Evolutionary conservation across 2,329 filamentous ascomycete genomes (phyloP).

Genomic region (Dactylellina leptospora): DNA sequence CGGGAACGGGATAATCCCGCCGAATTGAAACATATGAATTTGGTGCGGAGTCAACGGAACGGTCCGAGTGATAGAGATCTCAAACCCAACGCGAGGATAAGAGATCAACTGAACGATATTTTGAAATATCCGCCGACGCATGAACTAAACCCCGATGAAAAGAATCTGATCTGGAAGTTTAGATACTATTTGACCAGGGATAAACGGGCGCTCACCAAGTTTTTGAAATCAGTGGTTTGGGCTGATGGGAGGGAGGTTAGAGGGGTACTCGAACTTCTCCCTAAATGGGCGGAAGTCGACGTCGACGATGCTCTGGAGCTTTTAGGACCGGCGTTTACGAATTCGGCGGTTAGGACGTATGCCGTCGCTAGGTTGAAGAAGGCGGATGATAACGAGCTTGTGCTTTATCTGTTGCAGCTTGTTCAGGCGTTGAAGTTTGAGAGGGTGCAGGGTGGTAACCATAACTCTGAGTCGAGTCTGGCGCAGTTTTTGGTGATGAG

Average conservation of each 20-base stretch:
- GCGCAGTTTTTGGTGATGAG: constrained; percentile 88
- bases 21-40: constrained; percentile 89
- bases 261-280: constrained; percentile 87
- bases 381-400: constrained; percentile 84
- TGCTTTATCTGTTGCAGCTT: constrained; percentile 89
- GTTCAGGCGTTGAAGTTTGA: constrained; percentile 97
- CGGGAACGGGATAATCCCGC: constrained; percentile 84
- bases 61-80: constrained; percentile 94
- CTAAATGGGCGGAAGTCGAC: constrained; percentile 95
- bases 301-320: constrained; percentile 95
- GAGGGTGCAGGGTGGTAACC: constrained; percentile 66
- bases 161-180: constrained; percentile 97
- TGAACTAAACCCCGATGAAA: constrained; percentile 85
- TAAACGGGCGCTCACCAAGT: constrained; percentile 91
- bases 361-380: constrained; percentile 91
- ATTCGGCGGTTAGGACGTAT: constrained; percentile 85
- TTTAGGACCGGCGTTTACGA: constrained; percentile 90
- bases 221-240: constrained; percentile 98
- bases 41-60: constrained; percentile 91
- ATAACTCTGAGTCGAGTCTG: constrained; percentile 80
- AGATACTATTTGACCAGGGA: constrained; percentile 91
- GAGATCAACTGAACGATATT: constrained; percentile 89
- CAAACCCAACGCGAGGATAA: constrained; percentile 93
- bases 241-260: constrained; percentile 82
- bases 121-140: constrained; percentile 94